A percentile compares a stretch with the other conserved stretches of the same genome.
phyloP scores from a whole-genome alignment of 768 basidiomycete species.

The Trichaptum fuscoviolaceum region DNA sequence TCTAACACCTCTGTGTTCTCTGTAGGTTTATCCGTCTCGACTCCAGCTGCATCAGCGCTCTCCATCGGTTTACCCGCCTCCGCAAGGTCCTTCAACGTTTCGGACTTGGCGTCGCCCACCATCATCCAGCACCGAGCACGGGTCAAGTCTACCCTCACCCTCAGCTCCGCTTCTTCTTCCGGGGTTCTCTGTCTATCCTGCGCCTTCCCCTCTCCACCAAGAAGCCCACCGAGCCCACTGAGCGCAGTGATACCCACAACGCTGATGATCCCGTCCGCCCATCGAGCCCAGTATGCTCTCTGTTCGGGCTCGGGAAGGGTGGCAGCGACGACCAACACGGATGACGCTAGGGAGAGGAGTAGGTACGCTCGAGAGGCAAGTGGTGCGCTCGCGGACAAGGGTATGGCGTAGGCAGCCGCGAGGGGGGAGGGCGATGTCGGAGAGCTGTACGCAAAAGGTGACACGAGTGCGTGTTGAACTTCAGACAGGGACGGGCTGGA shows the following conservation, averaged over 20 bases:
- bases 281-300: conserved; percentile 51
- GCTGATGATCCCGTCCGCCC: conserved; percentile 55
- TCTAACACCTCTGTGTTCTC: conserved; percentile 38
- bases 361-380: conserved; percentile 36
- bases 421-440: background rate
- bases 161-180: conserved; percentile 29
- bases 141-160: conserved; percentile 51
- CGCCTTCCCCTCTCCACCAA: background rate
- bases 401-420: conserved; percentile 26
- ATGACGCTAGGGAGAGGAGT: conserved; percentile 57
- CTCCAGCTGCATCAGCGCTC: conserved; percentile 24
- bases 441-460: background rate
- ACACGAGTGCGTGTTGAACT: background rate
- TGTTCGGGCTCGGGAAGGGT: conserved; percentile 40
- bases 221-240: background rate
- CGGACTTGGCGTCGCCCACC: conserved; percentile 48
- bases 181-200: background rate
- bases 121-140: conserved; percentile 53
- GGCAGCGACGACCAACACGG: conserved; percentile 56
- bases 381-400: conserved; percentile 48
- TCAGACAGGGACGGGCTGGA: background rate
- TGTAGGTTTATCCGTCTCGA: background rate
- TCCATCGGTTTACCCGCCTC: conserved; percentile 35
- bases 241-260: conserved; percentile 26
- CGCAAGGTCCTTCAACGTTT: conserved; percentile 49